Conservation (phyloP, 176 grass and related monocot species). For the Bonia amplexicaulis region DNA sequence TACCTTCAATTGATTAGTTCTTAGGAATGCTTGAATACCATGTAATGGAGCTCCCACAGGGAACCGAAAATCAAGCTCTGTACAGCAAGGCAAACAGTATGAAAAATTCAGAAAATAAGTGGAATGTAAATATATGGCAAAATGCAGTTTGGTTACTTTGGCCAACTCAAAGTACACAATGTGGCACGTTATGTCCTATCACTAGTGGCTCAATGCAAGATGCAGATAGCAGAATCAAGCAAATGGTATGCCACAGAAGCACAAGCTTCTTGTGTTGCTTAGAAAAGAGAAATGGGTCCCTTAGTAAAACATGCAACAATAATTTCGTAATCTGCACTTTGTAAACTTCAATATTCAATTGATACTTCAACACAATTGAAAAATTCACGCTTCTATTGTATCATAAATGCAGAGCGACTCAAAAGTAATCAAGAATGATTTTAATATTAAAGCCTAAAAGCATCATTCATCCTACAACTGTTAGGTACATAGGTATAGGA, state of each 20-base stretch:
- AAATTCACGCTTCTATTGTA: too few species aligned
- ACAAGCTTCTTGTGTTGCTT: neutral
- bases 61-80: constrained; percentile 99
- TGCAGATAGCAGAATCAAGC: neutral
- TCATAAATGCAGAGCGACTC: neutral
- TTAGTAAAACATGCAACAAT: neutral
- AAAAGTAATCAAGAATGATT: neutral
- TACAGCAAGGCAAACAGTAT: constrained; percentile 4
- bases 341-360: neutral
- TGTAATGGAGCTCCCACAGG: constrained; percentile 87
- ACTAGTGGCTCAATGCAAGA: neutral
- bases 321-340: neutral
- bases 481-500: neutral
- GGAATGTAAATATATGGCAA: neutral
- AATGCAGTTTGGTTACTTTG: neutral
- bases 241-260: neutral
- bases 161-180: neutral
- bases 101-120: neutral
- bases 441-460: neutral
- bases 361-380: neutral
- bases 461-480: neutral
- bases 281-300: neutral
- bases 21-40: constrained; percentile 90
- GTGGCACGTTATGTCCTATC: neutral
- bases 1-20: constrained; percentile 93